Conservation (phyloP, 2,329 filamentous ascomycete species). For the Fusarium cicatricum region DNA sequence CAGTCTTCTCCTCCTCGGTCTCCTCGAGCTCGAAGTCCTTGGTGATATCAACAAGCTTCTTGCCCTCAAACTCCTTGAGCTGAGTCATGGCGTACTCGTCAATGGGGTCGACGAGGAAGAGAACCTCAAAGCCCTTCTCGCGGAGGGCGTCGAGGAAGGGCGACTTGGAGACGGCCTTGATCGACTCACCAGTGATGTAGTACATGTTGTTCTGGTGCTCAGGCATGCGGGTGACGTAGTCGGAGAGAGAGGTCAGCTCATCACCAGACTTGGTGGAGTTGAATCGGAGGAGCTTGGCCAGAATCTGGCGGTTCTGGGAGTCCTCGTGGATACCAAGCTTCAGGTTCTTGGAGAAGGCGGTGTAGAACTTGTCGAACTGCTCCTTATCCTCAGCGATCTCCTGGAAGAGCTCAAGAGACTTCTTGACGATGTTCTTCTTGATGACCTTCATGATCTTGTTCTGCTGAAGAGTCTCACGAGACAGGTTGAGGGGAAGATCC, state of each 20-base stretch:
- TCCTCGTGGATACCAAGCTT: conserved; percentile 99
- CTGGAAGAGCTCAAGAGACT: conserved; percentile 98
- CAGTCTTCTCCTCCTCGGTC: conserved; percentile 98
- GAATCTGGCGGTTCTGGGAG: conserved; percentile 89
- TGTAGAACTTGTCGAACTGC: conserved; percentile 99
- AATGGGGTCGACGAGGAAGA: conserved; percentile 99
- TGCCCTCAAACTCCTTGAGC: conserved; percentile 99
- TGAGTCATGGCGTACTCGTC: conserved; percentile 99
- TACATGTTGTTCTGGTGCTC: conserved; percentile 99
- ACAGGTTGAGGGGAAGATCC: conserved; percentile 98
- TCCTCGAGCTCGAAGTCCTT: conserved; percentile 99
- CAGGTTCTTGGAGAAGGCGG: conserved; percentile 99
- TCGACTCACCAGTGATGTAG: conserved; percentile 99
- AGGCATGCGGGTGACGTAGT: conserved; percentile 99
- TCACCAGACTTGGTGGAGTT: conserved; percentile 99
- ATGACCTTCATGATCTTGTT: conserved; percentile 99
- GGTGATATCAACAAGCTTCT: conserved; percentile 99
- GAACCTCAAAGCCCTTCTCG: conserved; percentile 99
- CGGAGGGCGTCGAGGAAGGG: conserved; percentile 99
- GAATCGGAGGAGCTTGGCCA: conserved; percentile 99
- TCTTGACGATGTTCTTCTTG: conserved; percentile 99
- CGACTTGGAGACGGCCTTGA: conserved; percentile 97
- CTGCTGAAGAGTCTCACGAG: conserved; percentile 99
- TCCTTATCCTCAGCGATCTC: conserved; percentile 99
- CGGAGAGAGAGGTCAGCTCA: conserved; percentile 90